Evolutionary conservation across 495 filamentous ascomycete species (phyloP).

Genomic region (Penicillium pancosmium): DNA sequence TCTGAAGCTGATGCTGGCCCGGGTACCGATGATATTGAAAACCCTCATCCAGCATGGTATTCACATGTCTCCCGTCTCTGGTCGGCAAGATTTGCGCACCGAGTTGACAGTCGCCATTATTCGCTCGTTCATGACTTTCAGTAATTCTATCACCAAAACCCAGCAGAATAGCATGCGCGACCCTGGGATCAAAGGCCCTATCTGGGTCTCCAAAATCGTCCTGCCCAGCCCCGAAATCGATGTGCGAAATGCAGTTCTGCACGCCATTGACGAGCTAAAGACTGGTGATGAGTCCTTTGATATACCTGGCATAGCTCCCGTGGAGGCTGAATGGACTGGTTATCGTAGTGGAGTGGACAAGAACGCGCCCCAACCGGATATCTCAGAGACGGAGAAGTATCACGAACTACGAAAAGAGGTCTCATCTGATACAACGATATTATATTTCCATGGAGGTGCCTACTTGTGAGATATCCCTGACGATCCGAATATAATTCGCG

Average conservation of each 20-base stretch:
- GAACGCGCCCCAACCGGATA: constrained; percentile 55
- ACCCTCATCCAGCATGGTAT: constrained; percentile 69
- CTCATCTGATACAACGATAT: constrained; percentile 64
- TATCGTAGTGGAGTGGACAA: constrained; percentile 61
- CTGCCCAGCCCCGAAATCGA: constrained; percentile 60
- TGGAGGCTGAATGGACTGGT: constrained; percentile 89
- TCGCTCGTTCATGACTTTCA: constrained; percentile 59
- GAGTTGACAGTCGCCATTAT: constrained; percentile 72
- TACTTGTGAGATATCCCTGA: constrained; percentile 54
- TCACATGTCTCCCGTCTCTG: constrained; percentile 62
- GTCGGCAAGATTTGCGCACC: constrained; percentile 79
- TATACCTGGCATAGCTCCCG: constrained; percentile 56
- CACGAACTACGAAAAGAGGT: constrained; percentile 70
- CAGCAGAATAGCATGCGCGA: constrained; percentile 66
- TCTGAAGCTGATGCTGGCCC: constrained; percentile 51
- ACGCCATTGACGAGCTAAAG: constrained; percentile 66
- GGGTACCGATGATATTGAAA: constrained; percentile 68
- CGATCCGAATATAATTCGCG: neutral
- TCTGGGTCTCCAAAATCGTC: constrained; percentile 76
- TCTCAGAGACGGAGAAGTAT: constrained; percentile 75
- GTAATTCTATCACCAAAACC: constrained; percentile 55
- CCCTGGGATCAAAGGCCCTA: constrained; percentile 70
- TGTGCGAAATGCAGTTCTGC: constrained; percentile 59
- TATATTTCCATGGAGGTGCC: constrained; percentile 93
- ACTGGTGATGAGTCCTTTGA: constrained; percentile 48